phyloP scores from a whole-genome alignment of 164 flowering plant genomes.

The Nelumbo lutea region DNA sequence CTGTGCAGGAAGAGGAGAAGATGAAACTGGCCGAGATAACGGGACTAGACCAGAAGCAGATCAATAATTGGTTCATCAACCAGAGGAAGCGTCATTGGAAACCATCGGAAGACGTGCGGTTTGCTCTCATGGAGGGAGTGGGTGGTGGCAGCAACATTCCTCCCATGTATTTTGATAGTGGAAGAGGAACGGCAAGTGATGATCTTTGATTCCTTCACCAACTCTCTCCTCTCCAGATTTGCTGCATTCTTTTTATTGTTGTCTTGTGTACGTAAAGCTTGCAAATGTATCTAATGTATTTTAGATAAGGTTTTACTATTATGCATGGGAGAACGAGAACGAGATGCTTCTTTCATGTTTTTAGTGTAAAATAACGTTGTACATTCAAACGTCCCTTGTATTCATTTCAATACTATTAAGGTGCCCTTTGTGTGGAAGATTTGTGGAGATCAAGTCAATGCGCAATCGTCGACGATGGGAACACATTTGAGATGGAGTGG shows the following conservation, averaged over 20 bases:
- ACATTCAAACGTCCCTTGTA: no score
- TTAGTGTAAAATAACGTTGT: no score
- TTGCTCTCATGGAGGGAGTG: slow-evolving; percentile 49
- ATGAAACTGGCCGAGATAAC: slow-evolving; percentile 41
- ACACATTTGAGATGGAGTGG: no score
- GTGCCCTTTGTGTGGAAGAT: no score
- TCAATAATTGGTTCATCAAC: slow-evolving; percentile 83
- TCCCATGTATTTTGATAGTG: slow-evolving; percentile 17
- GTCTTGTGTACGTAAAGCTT: neutral
- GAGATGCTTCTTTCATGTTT: no score
- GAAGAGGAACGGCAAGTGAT: slow-evolving; percentile 7
- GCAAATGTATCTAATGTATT: neutral
- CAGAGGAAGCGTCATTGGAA: slow-evolving; percentile 86
- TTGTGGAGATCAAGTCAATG: no score
- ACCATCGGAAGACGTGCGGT: slow-evolving; percentile 58
- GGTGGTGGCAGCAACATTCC: slow-evolving; percentile 8
- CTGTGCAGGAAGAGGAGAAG: slow-evolving; percentile 66
- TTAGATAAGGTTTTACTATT: no score
- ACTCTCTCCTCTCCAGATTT: neutral
- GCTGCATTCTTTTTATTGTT: neutral
- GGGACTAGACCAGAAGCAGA: slow-evolving; percentile 75
- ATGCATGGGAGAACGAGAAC: no score
- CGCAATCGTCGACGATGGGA: no score
- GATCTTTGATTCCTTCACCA: slow-evolving; percentile 8
- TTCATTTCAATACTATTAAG: no score